Conservation (phyloP, 2,329 filamentous ascomycete genomes). For the Claviceps sp. region DNA sequence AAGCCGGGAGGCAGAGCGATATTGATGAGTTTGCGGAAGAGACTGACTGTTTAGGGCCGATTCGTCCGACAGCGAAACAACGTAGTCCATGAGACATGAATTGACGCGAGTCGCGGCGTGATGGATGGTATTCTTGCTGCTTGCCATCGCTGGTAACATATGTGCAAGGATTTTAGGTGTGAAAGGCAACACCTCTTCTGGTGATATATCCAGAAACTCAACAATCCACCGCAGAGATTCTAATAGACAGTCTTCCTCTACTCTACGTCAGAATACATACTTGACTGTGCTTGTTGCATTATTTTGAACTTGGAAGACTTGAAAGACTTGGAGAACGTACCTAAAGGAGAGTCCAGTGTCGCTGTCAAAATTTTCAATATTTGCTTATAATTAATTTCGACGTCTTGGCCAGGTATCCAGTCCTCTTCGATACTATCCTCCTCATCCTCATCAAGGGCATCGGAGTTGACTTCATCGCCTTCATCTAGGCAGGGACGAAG, state of each 20-base stretch:
- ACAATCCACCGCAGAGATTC: conserved; percentile 93
- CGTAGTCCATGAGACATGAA: conserved; percentile 81
- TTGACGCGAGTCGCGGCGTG: conserved; percentile 84
- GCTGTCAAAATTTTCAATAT: conserved; percentile 85
- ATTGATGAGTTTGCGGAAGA: conserved; percentile 16
- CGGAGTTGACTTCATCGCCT: conserved; percentile 45
- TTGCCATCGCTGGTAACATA: conserved; percentile 86
- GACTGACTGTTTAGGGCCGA: conserved; percentile 16
- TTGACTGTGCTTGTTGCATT: neutral
- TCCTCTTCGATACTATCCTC: conserved; percentile 66
- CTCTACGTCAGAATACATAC: conserved; percentile 2
- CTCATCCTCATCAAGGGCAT: conserved; percentile 42
- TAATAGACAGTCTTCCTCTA: conserved; percentile 81
- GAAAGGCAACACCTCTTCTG: conserved; percentile 89
- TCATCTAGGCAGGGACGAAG: conserved; percentile 43
- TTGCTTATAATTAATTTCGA: conserved; percentile 82
- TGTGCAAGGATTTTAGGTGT: conserved; percentile 85
- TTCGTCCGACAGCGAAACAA: conserved; percentile 78
- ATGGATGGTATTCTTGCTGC: conserved; percentile 76
- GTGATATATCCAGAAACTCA: conserved; percentile 91
- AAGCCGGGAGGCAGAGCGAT: conserved; percentile 25
- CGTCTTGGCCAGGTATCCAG: conserved; percentile 95
- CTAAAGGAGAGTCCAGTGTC: conserved; percentile 70
- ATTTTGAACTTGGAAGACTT: neutral
- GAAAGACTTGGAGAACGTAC: conserved; percentile 28